Evolutionary conservation across 148 eudicot genomes (phyloP), one percentile per base, ranked within the genome.

Genomic region (Spergularia bocconei): DNA sequence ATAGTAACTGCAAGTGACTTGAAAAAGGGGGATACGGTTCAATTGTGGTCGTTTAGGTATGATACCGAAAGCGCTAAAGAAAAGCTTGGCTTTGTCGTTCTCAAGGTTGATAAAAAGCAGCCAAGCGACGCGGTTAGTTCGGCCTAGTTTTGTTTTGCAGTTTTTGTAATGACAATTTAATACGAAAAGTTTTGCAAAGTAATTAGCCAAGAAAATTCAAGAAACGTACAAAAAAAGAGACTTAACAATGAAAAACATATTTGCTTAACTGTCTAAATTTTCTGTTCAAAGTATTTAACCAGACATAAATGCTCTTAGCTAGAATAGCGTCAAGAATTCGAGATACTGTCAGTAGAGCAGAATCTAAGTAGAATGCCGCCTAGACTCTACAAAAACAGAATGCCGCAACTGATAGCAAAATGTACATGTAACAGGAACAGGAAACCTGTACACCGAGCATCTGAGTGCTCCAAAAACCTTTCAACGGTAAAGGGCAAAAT

Each of bases 361-460:
- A 64, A 39, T 65, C 41, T 20, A 39, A 39, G 13, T 21, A 19
- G 38, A 50, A 10, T 13, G 44, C 41, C n/a, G 3, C 15, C 16
- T 72, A 39, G 25, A 39, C 36, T 21, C 52, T 56, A 57, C 17
- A 72, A 33, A 3, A 44, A 44, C n/a, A n/a, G 4, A 44, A 44
- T 29, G 54, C 70, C 63, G 39, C 51, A 48, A 51, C 25, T 10
- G 17, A 44, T 36, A 47, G 63, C 53, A 39, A 47, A 44, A 62
- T 51, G 29, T 61, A 29, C 62, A 74, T 21, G 23, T 53, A 39
- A 39, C 71, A 52, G 68, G 55, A 79, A 74, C 21, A 73, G 21
- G 58, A 59, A 15, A 48, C 16, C 73, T 73, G 82, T 79, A 75
- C 82, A 79, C 38, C 2, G 63, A 74, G 38, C 70, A 74, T 6